Evolutionary conservation across 2,329 filamentous ascomycete genomes (phyloP), one percentile per base, ranked within the genome.

Genomic region (Rhinocladiella similis): DNA sequence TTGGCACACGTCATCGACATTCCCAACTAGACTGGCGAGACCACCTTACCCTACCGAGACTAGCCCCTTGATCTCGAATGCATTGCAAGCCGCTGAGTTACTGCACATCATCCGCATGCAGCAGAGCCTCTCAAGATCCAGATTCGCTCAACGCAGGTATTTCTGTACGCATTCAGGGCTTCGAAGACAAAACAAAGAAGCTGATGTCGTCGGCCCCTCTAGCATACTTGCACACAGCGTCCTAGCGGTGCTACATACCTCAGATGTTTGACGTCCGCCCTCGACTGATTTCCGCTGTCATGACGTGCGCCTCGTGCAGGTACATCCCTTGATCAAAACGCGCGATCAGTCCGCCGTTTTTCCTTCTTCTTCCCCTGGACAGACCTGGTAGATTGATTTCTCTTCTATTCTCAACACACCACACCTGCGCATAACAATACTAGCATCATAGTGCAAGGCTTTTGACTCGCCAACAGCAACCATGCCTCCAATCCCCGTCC

Each of bases 401-500:
- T 43, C 47, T 50, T 29, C n/a, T 27, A 12, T 14, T 18, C 20
- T 14, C 25, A 14, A 46, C 43, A 7, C 20, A 16, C 10, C 27
- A 22, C 35, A 43, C 41, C 22, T 33, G 10, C 29, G 10, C 3
- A 12, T 9, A 33, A 33, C 7, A 12, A 33, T 33, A 33, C 29
- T 33, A 12, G 29, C 10, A 33, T 12, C 29, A 12, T 9, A 33
- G 29, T 33, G 29, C 29, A 33, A 25, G 22, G 7, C 22, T 25
- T 25, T 25, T 25, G 4, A 25, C 4, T 25, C 7, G 22, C 29
- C 29, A 38, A 18, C 38, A 22, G 20, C 36, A 35, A 50, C 47
- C 18, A 60, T 61, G 57, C 22, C 60, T 42, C 55, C 60, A 5
- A 51, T 66, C 29, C 54, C 60, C 18, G 53, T 64, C 25, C 59